phyloP scores from a whole-genome alignment of 345 rosid species.

The Aethionema arabicum region DNA sequence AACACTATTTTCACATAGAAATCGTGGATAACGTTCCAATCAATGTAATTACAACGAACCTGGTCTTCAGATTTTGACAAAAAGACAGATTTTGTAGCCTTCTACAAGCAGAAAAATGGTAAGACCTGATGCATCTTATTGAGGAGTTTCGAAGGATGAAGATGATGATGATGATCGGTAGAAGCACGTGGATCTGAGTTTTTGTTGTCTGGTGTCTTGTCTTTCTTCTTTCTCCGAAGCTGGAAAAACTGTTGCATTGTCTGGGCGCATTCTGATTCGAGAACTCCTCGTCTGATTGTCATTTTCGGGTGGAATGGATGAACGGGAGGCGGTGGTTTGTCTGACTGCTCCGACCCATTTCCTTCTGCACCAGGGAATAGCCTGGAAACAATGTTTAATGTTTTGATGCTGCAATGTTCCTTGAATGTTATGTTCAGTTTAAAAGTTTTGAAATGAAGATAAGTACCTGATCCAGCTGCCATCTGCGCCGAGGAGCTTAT shows the following conservation, averaged over 20 bases:
- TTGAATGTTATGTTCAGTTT: constrained; percentile 9
- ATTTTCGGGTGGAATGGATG: constrained; percentile 97
- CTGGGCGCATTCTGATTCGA: constrained; percentile 80
- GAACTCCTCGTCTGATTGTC: constrained; percentile 73
- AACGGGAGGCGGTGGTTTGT: constrained; percentile 72
- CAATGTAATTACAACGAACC: constrained; percentile 27
- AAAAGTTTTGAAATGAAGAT: constrained; percentile 5
- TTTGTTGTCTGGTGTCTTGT: constrained; percentile 25
- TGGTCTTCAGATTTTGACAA: constrained; percentile 11
- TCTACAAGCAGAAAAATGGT: constrained; percentile 68
- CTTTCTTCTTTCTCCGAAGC: constrained; percentile 78
- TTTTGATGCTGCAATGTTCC: constrained; percentile 1
- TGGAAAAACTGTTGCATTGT: constrained; percentile 90
- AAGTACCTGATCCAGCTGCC: constrained; percentile 91
- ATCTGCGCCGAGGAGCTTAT: constrained; percentile 97
- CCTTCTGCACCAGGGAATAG: constrained; percentile 62
- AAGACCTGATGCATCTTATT: constrained; percentile 72
- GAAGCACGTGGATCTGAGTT: constrained; percentile 43
- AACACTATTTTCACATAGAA: background rate
- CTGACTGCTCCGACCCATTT: constrained; percentile 42
- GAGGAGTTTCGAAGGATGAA: constrained; percentile 69
- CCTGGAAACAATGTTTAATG: constrained; percentile 42
- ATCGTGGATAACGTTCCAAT: constrained; percentile 24
- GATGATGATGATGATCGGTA: constrained; percentile 51
- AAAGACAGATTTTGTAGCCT: background rate